A percentile compares a stretch with the other conserved stretches of the same genome.
phyloP scores from a whole-genome alignment of 2,329 filamentous ascomycete species.

The Ilyonectria robusta region DNA sequence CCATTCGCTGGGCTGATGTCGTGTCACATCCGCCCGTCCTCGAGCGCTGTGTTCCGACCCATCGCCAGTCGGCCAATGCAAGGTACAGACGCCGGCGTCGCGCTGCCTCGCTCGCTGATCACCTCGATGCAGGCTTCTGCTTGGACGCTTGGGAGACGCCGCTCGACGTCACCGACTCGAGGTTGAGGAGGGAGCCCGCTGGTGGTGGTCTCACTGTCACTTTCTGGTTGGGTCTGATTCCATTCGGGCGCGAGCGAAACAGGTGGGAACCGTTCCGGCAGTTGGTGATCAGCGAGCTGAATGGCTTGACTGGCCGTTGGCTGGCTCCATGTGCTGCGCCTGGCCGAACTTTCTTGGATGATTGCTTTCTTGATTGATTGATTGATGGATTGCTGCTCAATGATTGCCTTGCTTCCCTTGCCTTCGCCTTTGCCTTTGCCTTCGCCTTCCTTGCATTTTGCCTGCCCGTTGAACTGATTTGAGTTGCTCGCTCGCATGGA shows the following conservation, averaged over 20 bases:
- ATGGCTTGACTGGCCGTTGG: slow-evolving; percentile 9
- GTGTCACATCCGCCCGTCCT: slow-evolving; percentile 47
- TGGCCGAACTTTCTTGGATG: slow-evolving; percentile 18
- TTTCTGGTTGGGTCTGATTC: slow-evolving; percentile 39
- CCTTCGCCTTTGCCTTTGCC: neutral
- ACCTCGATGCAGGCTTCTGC: slow-evolving; percentile 36
- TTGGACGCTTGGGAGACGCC: slow-evolving; percentile 36
- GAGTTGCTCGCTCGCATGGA: slow-evolving; percentile 21
- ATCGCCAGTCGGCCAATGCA: slow-evolving; percentile 45
- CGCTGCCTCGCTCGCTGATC: slow-evolving; percentile 42
- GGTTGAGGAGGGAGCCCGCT: slow-evolving; percentile 38
- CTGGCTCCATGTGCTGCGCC: slow-evolving; percentile 12
- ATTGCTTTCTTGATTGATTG: slow-evolving; percentile 9
- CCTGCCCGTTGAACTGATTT: slow-evolving; percentile 15
- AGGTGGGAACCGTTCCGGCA: slow-evolving; percentile 26
- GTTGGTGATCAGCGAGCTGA: slow-evolving; percentile 17
- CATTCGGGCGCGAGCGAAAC: slow-evolving; percentile 15
- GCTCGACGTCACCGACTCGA: slow-evolving; percentile 43
- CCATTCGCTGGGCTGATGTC: slow-evolving; percentile 48
- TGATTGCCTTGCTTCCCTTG: slow-evolving; percentile 8
- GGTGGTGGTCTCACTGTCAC: slow-evolving; percentile 29
- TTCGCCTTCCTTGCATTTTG: neutral
- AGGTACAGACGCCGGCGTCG: slow-evolving; percentile 45
- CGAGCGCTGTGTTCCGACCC: slow-evolving; percentile 38
- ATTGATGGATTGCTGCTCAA: slow-evolving; percentile 16